Conservation (phyloP, 176 grass and related monocot genomes). For the Carex kokanica region DNA sequence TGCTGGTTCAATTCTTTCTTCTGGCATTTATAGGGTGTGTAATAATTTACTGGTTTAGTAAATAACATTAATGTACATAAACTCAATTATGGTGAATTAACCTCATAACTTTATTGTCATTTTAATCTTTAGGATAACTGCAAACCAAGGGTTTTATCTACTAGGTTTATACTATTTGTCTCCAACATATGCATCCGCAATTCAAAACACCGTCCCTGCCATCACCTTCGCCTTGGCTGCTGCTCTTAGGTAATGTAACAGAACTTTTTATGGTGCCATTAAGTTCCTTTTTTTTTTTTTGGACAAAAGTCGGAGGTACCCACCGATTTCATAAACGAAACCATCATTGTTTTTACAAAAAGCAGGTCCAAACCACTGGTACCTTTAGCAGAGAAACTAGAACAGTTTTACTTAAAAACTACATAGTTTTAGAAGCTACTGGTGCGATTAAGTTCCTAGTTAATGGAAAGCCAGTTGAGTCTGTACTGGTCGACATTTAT, state of each 20-base stretch:
- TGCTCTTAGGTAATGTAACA: constrained; percentile 45
- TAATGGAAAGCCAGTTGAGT: neutral
- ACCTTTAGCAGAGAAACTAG: too few relatives aligned
- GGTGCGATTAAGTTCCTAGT: neutral
- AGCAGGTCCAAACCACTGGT: too few relatives aligned
- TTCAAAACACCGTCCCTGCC: constrained; percentile 84
- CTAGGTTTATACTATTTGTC: constrained; percentile 81
- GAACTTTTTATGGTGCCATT: neutral
- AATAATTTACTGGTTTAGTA: neutral
- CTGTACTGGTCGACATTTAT: neutral
- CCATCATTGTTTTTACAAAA: too few relatives aligned
- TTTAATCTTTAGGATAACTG: constrained; percentile 63
- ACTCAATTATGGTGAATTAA: neutral
- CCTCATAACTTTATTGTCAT: neutral
- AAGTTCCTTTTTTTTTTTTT: too few relatives aligned
- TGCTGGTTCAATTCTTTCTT: constrained; percentile 80
- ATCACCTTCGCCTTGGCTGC: constrained; percentile 79
- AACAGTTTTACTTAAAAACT: too few relatives aligned
- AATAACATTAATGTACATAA: neutral
- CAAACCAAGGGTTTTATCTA: constrained; percentile 98
- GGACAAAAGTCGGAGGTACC: too few relatives aligned
- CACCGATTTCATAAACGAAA: too few relatives aligned
- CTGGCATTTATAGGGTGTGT: constrained; percentile 76
- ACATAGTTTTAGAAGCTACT: too few relatives aligned
- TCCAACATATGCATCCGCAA: constrained; percentile 90